phyloP scores from a whole-genome alignment of 441 rosid species.

The Pelargonium australe region DNA sequence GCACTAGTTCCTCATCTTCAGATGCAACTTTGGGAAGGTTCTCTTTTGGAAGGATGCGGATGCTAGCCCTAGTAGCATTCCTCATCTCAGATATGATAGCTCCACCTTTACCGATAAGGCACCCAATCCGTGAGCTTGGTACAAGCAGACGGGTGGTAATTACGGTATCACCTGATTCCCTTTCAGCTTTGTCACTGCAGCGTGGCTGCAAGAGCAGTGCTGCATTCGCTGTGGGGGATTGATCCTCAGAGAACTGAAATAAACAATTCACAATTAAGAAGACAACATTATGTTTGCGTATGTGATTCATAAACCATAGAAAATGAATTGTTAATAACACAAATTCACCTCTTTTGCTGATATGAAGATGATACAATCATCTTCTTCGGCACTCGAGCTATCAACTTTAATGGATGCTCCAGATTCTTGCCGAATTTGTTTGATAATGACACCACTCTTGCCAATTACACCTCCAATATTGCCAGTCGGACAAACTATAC shows the following conservation, averaged over 20 bases:
- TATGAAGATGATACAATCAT: constrained; percentile 70
- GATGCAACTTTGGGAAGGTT: constrained; percentile 87
- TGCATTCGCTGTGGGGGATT: constrained; percentile 85
- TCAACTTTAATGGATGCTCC: constrained; percentile 79
- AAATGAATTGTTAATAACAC: too few relatives aligned
- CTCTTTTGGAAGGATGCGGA: constrained; percentile 83
- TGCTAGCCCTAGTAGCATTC: constrained; percentile 74
- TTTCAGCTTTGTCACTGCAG: constrained; percentile 85
- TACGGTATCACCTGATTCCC: constrained; percentile 81
- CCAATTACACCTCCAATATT: constrained; percentile 71
- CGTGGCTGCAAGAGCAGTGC: constrained; percentile 81
- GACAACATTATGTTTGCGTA: constrained; percentile 3
- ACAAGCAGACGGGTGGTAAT: constrained; percentile 87
- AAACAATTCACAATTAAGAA: constrained; percentile 7
- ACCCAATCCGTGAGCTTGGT: constrained; percentile 87
- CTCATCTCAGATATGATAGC: constrained; percentile 87
- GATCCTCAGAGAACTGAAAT: constrained; percentile 66
- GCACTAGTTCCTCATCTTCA: constrained; percentile 92
- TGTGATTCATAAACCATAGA: background rate
- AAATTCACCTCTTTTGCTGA: constrained; percentile 91
- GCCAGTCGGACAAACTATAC: constrained; percentile 65
- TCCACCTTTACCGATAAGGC: constrained; percentile 96
- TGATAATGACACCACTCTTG: constrained; percentile 79
- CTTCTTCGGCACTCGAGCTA: constrained; percentile 71
- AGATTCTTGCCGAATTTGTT: constrained; percentile 82